Evolutionary conservation across 495 filamentous ascomycete genomes (phyloP), one percentile per base, ranked within the genome.

Genomic region (Neurospora terricola): DNA sequence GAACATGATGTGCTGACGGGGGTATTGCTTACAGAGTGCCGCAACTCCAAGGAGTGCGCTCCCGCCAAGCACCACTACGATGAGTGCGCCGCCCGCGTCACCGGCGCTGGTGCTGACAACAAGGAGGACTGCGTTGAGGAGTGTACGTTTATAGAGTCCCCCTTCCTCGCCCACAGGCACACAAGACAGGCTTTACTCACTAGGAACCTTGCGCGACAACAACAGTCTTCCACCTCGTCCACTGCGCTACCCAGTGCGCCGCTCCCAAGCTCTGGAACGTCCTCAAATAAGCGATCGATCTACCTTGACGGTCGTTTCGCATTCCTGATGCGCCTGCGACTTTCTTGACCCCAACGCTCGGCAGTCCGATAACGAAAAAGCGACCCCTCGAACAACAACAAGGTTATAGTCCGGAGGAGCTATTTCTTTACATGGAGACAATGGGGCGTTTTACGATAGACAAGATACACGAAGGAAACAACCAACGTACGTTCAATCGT

Each of bases 51-150:
- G 80, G 84, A 92, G 83, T 99, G 96, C 85, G 86, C 90, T 66
- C 91, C 92, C 38, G 87, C 88, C 76, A 99, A 98, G 89, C 94
- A 98, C 88, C 96, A 99, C 88, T 98, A 90, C 83, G 94, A 98
- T 75, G 94, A 97, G 84, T 99, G 96, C 82, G 92, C 93, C 77
- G 94, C 97, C 86, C 93, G 96, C 77, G 96, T 98, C 76, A 95
- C 90, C 72, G 81, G 82, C 69, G 90, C 87, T 80, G 54, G 54
- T 34, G 27, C 54, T 16, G 54, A 66, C 23, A 27, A 6, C 27
- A 86, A 87, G 82, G 96, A 99, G 88, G 95, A 99, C 86, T 99
- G 96, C 78, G 93, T 99, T 75, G 96, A 99, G 87, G 96, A 99
- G 88, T 99, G 96, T 98, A 91, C 86, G 94, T 89, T 30, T 30